Conservation (phyloP, 306 rosid species). For the Argentina anserina region DNA sequence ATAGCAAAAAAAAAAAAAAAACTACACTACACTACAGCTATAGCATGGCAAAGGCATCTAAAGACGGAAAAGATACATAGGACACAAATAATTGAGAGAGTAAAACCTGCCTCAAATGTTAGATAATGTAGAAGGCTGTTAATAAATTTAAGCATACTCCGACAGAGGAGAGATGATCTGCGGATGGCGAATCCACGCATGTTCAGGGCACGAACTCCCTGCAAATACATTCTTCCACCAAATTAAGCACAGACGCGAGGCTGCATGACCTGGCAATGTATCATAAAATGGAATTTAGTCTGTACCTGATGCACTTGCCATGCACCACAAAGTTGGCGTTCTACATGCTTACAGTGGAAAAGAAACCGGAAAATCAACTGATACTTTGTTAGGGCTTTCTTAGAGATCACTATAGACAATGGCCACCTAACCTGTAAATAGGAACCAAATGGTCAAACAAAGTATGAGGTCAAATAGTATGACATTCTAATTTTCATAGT, state of each 20-base stretch:
- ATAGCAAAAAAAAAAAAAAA: neutral
- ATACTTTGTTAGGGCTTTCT: slow-evolving; percentile 77
- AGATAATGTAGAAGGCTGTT: slow-evolving; percentile 89
- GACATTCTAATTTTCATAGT: neutral
- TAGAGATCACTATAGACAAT: slow-evolving; percentile 80
- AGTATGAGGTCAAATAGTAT: neutral
- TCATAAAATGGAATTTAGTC: neutral
- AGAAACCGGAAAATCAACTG: slow-evolving; percentile 90
- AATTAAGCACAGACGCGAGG: slow-evolving; percentile 19
- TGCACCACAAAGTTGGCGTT: slow-evolving; percentile 92
- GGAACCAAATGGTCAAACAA: slow-evolving; percentile 13
- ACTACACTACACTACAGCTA: slow-evolving; percentile 8
- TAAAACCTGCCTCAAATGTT: slow-evolving; percentile 80
- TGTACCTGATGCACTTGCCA: slow-evolving; percentile 98
- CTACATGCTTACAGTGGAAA: slow-evolving; percentile 93
- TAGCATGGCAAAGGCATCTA: slow-evolving; percentile 4
- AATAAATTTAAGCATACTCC: slow-evolving; percentile 94
- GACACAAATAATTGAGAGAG: neutral
- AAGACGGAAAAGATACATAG: neutral
- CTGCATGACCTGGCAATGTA: slow-evolving; percentile 10
- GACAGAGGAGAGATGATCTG: slow-evolving; percentile 92
- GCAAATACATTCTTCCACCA: slow-evolving; percentile 22
- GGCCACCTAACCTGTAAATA: slow-evolving; percentile 88
- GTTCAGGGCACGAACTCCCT: slow-evolving; percentile 85
- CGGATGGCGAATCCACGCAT: slow-evolving; percentile 83